Base-by-base conservation (phyloP, 208 protist species). In the Crithidia mellificae region DNA sequence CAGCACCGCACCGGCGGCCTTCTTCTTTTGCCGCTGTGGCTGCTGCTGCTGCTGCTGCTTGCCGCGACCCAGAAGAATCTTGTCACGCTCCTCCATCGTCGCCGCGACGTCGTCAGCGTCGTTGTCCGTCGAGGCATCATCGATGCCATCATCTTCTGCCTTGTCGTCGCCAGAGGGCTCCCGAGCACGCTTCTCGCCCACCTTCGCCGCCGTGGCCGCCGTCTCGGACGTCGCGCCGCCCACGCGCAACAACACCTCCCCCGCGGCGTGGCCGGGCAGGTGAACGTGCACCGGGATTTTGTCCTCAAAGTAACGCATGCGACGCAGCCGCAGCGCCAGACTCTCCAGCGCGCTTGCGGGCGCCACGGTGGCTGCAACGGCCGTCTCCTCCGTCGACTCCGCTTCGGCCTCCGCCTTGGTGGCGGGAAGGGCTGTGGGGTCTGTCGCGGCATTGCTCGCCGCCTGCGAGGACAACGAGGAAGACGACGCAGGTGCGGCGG, bases 251-350 rank as follows among this genome's bases (percentile, higher is more conserved):
- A 77, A 50, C 12, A 72, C 53, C 2, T 77, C 70, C n/a, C 64
- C 69, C 14, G 57, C 74, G 8, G 49, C 41, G 25, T 64, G 52
- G 9, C 70, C 78, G 12, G 78, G 78, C 36, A 77, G 59, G 58
- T 80, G 67, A 27, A 81, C 71, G 58, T 55, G 49, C 41, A 77
- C 55, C n/a, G 62, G 51, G 9, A 77, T 49, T 0, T 36, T 19
- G 9, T 72, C 38, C 43, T 64, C 47, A 20, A 74, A 81, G 76
- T 81, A 81, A 32, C 25, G 76, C 59, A 66, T 53, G 25, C n/a
- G 68, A 30, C 39, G 66, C 46, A 62, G 63, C 34, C 68, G 54
- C 50, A 68, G 56, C n/a, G 68, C 79, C 27, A 75, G n/a, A 29
- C 63, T 46, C 54, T 53, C 63, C n/a, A 67, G 62, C 44, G 59